Evolutionary conservation across 2,329 filamentous ascomycete species (phyloP).

Genomic region (Microthyrium microscopicum): DNA sequence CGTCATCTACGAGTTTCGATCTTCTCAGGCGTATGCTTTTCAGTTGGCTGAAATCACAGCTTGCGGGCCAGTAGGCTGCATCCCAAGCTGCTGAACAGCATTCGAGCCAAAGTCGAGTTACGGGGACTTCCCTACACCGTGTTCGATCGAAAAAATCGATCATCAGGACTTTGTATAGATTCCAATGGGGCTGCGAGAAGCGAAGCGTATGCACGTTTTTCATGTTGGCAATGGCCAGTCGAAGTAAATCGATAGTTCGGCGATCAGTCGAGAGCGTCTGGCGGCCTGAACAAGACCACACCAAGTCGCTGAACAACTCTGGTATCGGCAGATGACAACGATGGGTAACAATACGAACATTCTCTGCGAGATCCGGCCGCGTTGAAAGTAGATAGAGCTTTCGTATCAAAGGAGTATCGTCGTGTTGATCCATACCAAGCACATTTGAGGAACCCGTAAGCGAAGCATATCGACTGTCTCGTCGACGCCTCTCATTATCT

Average conservation of each 20-base stretch:
- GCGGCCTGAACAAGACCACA: constrained; percentile 21
- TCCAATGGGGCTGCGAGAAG: constrained; percentile 27
- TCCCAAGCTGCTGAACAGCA: too few species aligned
- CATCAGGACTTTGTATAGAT: constrained; percentile 23
- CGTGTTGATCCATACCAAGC: constrained; percentile 8
- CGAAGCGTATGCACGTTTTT: constrained; percentile 27
- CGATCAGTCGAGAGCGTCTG: constrained; percentile 23
- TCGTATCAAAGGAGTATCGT: constrained; percentile 13
- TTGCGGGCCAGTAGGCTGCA: not conserved
- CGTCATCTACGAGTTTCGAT: too few species aligned
- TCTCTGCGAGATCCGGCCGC: constrained; percentile 23
- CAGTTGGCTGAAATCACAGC: too few species aligned
- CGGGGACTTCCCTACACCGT: constrained; percentile 14
- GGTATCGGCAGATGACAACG: constrained; percentile 30
- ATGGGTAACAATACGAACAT: constrained; percentile 27
- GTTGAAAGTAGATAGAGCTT: constrained; percentile 25
- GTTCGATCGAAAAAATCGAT: constrained; percentile 22
- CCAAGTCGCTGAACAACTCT: constrained; percentile 27
- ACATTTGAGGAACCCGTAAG: too few species aligned
- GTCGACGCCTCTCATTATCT: too few species aligned
- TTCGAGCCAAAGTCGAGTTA: constrained; percentile 29
- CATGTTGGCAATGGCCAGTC: constrained; percentile 23
- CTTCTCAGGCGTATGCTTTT: too few species aligned
- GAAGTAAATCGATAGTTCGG: constrained; percentile 22
- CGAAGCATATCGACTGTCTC: too few species aligned